Base-by-base conservation (phyloP, 768 basidiomycete genomes). In the Fomitopsis serialis region DNA sequence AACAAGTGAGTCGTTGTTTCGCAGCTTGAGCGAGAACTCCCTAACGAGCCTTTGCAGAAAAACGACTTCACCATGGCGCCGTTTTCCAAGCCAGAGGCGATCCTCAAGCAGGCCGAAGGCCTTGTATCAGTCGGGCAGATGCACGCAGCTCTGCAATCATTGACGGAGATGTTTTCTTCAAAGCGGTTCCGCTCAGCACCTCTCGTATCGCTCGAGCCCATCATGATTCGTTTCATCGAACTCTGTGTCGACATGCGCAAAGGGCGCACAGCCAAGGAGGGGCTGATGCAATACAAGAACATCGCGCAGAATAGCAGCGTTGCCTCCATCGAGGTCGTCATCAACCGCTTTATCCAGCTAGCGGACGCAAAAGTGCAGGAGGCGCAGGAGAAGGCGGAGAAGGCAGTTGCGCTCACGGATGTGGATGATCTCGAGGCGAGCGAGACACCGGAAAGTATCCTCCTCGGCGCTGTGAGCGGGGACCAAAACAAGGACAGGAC, bases 261-360 rank as follows among this genome's bases (percentile, higher is more conserved):
- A 70, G 94, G 94, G 0, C 80, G 92, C 24, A 87, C 90, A 24
- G 95, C 94, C 22, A 94, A 96, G 70, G 93, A 95, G 66, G 95
- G 92, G 22, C 82, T 98, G 45, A 92, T 96, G 85, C 88, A 92
- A 66, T 97, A 92, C 81, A 98, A 97, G 75, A 98, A 98, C 68
- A 93, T 97, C 61, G 93, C 93, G 0, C 96, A 99, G 65, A 93
- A 95, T 62, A 84, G 87, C 21, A 91, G 82, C 67, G 92, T 98
- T 40, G 82, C 80, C 46, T 92, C 89, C 57, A 95, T 99, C 67
- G 96, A 99, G 69, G 76, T 80, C 45, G 93, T 98, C 63, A 87
- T 99, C 64, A 88, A 85, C 57, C 78, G 80, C 43, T 96, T 98
- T 66, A 78, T 99, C 60, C 76, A 81, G 54, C 77, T 92, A 27